Evolutionary conservation across 1,284 basidiomycete species (phyloP).

Genomic region (Fomitopsis betulina): DNA sequence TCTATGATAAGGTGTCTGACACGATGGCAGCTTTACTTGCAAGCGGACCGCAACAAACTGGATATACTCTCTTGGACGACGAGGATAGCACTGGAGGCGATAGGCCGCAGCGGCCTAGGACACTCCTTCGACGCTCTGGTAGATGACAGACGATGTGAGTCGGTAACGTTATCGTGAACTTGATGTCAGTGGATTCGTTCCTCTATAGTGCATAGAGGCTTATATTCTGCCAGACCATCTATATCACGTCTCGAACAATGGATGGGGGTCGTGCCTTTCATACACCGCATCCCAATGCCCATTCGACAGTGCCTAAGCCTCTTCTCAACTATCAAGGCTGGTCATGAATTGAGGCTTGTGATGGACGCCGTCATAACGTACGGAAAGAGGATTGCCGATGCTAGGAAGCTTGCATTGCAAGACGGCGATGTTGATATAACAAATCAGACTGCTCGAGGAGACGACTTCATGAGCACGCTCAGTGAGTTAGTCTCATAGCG

Average conservation of each 20-base stretch:
- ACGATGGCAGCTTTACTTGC: constrained; percentile 5
- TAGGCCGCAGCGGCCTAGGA: constrained; percentile 24
- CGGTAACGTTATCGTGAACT: constrained; percentile 13
- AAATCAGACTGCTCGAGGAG: background rate
- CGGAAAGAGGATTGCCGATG: background rate
- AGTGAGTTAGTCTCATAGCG: background rate
- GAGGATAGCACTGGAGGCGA: constrained; percentile 22
- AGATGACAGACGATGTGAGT: constrained; percentile 9
- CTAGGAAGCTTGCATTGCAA: background rate
- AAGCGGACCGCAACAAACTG: constrained; percentile 10
- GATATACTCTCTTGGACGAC: constrained; percentile 21
- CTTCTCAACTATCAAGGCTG: background rate
- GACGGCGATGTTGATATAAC: background rate
- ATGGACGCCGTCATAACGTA: background rate
- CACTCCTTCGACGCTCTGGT: constrained; percentile 22
- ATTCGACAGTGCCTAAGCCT: background rate
- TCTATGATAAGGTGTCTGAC: constrained; percentile 7
- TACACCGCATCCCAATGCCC: background rate
- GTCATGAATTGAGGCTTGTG: background rate
- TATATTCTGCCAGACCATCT: background rate
- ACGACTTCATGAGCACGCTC: background rate
- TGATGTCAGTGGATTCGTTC: constrained; percentile 6
- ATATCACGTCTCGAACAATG: background rate
- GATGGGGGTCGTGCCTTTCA: background rate
- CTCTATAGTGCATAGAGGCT: too few species aligned